These are phyloP conservation scores for Colletotrichum godetiae DNA, from an alignment of 2,329 filamentous ascomycete genomes.

Conservation along the genomic window DNA sequence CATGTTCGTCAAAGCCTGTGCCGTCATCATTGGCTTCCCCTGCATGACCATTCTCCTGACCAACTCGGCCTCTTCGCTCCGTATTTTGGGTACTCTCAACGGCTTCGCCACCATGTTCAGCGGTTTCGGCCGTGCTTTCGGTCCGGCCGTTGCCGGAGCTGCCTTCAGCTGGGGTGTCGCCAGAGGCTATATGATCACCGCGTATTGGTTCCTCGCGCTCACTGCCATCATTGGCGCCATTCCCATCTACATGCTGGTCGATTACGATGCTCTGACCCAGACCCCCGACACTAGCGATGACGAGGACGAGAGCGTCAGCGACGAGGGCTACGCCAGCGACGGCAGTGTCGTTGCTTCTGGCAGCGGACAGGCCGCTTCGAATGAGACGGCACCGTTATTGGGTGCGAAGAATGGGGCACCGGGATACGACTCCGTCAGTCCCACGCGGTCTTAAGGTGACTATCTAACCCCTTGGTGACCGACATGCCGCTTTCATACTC, in stretches of 20 bases:
- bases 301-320: conserved; percentile 42
- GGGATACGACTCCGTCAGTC: conserved; percentile 20
- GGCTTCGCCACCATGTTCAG: conserved; percentile 88
- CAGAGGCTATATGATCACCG: conserved; percentile 79
- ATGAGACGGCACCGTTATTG: conserved; percentile 23
- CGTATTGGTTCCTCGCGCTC: conserved; percentile 82
- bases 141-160: conserved; percentile 79
- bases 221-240: conserved; percentile 75
- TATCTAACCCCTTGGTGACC: not conserved
- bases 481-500: not conserved
- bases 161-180: conserved; percentile 83
- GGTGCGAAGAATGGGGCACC: conserved; percentile 3
- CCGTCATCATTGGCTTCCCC: conserved; percentile 87
- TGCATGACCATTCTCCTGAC: conserved; percentile 89
- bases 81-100: conserved; percentile 91
- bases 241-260: conserved; percentile 78
- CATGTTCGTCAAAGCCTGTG: conserved; percentile 79
- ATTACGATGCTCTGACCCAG: conserved; percentile 74
- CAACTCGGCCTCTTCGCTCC: conserved; percentile 85
- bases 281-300: conserved; percentile 46
- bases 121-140: conserved; percentile 81
- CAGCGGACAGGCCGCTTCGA: not conserved
- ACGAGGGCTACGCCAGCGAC: conserved; percentile 37
- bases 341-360: conserved; percentile 4
- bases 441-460: conserved; percentile 11